Evolutionary conservation across 148 eudicot genomes (phyloP).

Genomic region (Bassia scoparia): DNA sequence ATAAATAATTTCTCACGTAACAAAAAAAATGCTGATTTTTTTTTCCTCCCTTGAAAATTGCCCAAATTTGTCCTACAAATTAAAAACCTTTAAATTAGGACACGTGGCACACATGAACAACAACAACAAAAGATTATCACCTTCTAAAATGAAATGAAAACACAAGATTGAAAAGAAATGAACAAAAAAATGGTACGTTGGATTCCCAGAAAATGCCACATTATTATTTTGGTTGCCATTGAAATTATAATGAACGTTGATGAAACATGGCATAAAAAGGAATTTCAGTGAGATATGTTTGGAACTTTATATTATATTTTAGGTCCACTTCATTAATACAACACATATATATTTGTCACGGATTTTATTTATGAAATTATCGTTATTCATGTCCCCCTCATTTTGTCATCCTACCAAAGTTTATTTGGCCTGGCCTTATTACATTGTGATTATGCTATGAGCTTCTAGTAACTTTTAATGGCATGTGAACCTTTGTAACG

Average conservation of each 20-base stretch:
- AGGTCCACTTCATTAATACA: not conserved
- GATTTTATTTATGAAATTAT: no score
- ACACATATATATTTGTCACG: no score
- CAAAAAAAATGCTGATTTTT: not conserved
- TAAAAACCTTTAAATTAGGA: not conserved
- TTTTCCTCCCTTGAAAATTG: conserved; percentile 12
- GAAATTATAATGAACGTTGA: not conserved
- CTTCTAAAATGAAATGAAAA: not conserved
- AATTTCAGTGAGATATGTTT: conserved; percentile 1
- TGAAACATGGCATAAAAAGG: conserved; percentile 15
- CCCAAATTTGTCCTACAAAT: not conserved
- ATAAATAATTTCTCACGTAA: no score
- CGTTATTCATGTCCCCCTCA: no score
- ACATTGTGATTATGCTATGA: no score
- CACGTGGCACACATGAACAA: conserved; percentile 1
- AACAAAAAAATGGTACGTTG: conserved; percentile 17
- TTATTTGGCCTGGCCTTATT: no score
- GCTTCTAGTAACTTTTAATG: no score
- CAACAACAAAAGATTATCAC: conserved; percentile 12
- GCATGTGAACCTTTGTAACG: no score
- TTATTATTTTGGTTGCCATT: not conserved
- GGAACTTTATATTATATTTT: not conserved
- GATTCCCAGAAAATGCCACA: conserved; percentile 12
- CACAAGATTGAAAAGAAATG: not conserved
- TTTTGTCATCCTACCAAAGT: no score